Base-by-base conservation (phyloP, 2,329 filamentous ascomycete genomes). In the Alternaria longipes region DNA sequence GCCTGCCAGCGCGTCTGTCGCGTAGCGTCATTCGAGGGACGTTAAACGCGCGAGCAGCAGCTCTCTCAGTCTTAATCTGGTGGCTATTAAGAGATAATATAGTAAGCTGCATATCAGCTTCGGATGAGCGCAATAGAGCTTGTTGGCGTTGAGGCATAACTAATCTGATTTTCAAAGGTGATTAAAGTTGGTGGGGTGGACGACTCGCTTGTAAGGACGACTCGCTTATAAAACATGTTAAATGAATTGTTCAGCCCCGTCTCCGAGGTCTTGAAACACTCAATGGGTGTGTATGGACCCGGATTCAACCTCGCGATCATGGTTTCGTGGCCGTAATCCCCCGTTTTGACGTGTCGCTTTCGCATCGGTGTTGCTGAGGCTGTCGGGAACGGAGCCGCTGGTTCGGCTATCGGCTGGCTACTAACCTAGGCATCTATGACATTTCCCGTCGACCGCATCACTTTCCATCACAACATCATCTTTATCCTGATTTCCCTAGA, bases 391-490 rank as follows among this genome's bases (percentile, higher is more conserved):
- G 54, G 41, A 49, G 38, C 41, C 45, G n/a, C 49, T 32, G 24
- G 12, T 36, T 54, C 38, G 54, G 49, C 34, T 57, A 52, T 62
- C 59, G 56, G 49, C 49, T 59, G 54, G 40, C 54, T 49, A 51
- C 45, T 12, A 36, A 36, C 32, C 32, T 36, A 36, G 14, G 38
- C 38, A 34, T 57, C 56, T 57, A 56, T 16, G 50, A 64, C 42
- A 54, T 59, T 57, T 62, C 51, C 51, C 32, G 56, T 40, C 54
- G 22, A 26, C 50, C 32, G 24, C 46, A 63, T 44, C 60, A 47
- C 62, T 63, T 59, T 60, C 24, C 62, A 51, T 46, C 57, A 41
- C 62, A 65, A 46, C 65, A 63, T 69, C 69, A 26, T 52, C 59
- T 55, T 49, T 24, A 52, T 41, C 36, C 47, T 46, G 26, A 34